Conservation (phyloP, 2,329 filamentous ascomycete genomes). For the Erysiphe neolycopersici region DNA sequence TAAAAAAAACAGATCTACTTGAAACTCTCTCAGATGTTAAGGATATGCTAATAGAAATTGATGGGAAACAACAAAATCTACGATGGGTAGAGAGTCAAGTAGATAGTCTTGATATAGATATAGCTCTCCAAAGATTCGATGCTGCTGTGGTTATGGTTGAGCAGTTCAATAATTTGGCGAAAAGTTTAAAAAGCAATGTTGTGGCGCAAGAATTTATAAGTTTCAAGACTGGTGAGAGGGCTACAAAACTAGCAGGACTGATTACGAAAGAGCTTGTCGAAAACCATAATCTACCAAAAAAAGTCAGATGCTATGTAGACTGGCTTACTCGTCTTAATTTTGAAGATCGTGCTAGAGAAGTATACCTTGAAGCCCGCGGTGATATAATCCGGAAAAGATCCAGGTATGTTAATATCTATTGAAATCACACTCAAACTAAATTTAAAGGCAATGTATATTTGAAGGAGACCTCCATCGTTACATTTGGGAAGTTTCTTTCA, state of each 20-base stretch:
- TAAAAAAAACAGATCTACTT: slow-evolving; percentile 56
- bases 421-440: background rate
- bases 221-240: slow-evolving; percentile 70
- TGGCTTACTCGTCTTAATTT: slow-evolving; percentile 76
- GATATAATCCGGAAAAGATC: slow-evolving; percentile 57
- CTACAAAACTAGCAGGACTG: slow-evolving; percentile 46
- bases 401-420: slow-evolving; percentile 26
- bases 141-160: slow-evolving; percentile 63
- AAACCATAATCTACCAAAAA: slow-evolving; percentile 47
- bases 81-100: slow-evolving; percentile 90
- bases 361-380: slow-evolving; percentile 57
- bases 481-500: slow-evolving; percentile 83
- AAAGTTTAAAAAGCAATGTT: slow-evolving; percentile 57
- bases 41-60: slow-evolving; percentile 80
- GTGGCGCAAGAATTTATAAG: slow-evolving; percentile 81
- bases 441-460: slow-evolving; percentile 64
- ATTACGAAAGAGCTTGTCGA: slow-evolving; percentile 54
- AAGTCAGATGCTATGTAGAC: slow-evolving; percentile 54
- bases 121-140: slow-evolving; percentile 74
- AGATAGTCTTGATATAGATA: slow-evolving; percentile 86
- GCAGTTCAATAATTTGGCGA: slow-evolving; percentile 53
- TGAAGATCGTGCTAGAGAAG: slow-evolving; percentile 67
- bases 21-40: slow-evolving; percentile 55
- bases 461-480: slow-evolving; percentile 81
- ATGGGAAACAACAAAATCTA: slow-evolving; percentile 87